Conservation (phyloP, 495 filamentous ascomycete genomes). For the Hypoxylon cercidicola region DNA sequence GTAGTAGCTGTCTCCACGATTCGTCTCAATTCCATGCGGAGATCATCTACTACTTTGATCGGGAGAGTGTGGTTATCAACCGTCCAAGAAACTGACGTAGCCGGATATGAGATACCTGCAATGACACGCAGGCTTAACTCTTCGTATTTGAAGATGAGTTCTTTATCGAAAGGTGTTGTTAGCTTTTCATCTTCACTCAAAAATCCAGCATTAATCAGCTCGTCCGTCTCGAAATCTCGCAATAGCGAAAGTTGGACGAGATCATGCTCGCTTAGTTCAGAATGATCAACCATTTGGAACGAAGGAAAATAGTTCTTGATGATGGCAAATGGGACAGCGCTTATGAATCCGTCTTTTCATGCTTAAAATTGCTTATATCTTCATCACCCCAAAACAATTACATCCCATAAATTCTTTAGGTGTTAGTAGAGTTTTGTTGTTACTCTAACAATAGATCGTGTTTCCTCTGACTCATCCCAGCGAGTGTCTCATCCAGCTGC, state of each 20-base stretch:
- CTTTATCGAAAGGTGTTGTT: constrained; percentile 27
- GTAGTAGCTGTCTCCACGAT: constrained; percentile 8
- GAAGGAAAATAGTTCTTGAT: background rate
- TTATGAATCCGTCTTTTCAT: background rate
- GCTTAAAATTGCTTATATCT: background rate
- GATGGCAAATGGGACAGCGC: background rate
- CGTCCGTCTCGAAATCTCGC: constrained; percentile 43
- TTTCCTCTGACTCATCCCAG: constrained; percentile 17
- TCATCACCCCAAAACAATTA: no score
- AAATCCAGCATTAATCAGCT: constrained; percentile 33
- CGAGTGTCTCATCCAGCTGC: constrained; percentile 13
- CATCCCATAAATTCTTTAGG: no score
- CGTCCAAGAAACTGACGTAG: constrained; percentile 28
- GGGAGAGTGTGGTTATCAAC: constrained; percentile 39
- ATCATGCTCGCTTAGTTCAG: constrained; percentile 37
- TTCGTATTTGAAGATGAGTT: constrained; percentile 32
- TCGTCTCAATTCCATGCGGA: constrained; percentile 33
- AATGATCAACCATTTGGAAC: constrained; percentile 11
- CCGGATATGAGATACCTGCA: constrained; percentile 39
- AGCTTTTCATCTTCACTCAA: constrained; percentile 19
- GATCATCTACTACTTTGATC: constrained; percentile 35
- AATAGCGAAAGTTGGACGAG: constrained; percentile 40
- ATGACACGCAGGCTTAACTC: constrained; percentile 38
- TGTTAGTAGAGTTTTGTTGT: background rate
- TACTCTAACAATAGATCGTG: background rate